These are phyloP conservation scores for Mucor racemosus DNA, from an alignment of 371 early-diverging fungal genomes.

Conservation along the genomic window DNA sequence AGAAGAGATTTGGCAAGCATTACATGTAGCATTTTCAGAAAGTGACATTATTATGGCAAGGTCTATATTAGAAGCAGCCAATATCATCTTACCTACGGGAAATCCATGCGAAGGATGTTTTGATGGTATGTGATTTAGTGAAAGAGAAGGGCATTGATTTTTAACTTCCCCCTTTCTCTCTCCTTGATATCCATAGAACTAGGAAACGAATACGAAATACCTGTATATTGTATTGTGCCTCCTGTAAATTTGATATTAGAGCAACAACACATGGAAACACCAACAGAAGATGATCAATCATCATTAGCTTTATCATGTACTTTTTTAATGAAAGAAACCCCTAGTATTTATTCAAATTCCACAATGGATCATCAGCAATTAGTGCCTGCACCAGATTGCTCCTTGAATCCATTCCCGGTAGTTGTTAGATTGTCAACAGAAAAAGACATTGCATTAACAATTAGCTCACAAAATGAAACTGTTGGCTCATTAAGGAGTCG, in stretches of 20 bases:
- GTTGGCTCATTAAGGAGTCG: constrained; percentile 34
- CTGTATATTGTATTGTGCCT: constrained; percentile 65
- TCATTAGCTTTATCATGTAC: neutral
- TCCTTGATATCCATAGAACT: constrained; percentile 41
- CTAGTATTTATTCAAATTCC: constrained; percentile 12
- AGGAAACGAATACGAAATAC: constrained; percentile 71
- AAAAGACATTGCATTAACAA: constrained; percentile 33
- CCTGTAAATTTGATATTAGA: constrained; percentile 60
- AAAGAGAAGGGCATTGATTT: neutral
- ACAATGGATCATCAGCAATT: neutral
- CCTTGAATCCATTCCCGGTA: constrained; percentile 22
- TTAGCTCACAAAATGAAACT: constrained; percentile 33
- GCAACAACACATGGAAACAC: neutral
- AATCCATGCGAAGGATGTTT: constrained; percentile 72
- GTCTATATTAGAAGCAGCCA: constrained; percentile 67
- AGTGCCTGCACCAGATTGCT: constrained; percentile 18
- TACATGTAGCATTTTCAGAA: constrained; percentile 57
- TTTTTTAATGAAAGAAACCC: neutral
- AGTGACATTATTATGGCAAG: constrained; percentile 56
- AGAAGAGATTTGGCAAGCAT: constrained; percentile 75
- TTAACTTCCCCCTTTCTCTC: neutral
- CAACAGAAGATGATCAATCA: neutral
- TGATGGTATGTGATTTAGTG: constrained; percentile 49
- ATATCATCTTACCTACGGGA: constrained; percentile 72
- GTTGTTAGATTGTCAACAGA: constrained; percentile 43